A percentile compares a stretch with the other conserved stretches of the same genome.
Evolutionary conservation across 371 early-diverging fungal genomes (phyloP).

Genomic region (Dichotomocladium elegans): DNA sequence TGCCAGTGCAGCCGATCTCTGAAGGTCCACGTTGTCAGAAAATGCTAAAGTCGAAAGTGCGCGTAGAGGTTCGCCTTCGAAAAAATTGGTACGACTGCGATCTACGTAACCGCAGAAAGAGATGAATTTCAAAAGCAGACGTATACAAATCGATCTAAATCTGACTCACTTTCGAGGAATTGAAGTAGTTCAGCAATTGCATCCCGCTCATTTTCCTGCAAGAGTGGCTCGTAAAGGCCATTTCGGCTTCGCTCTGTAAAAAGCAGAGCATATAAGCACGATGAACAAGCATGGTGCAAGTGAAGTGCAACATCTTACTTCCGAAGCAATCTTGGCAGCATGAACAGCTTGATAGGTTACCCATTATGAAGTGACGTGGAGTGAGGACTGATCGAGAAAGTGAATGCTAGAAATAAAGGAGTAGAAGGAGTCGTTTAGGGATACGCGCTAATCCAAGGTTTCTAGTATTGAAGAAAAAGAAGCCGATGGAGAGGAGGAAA

Average conservation of each 20-base stretch:
- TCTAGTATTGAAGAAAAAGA: too few species aligned
- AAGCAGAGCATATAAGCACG: too few species aligned
- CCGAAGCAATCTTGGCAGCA: constrained; percentile 46
- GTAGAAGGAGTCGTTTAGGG: too few species aligned
- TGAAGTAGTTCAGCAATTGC: constrained; percentile 82
- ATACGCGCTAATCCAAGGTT: too few species aligned
- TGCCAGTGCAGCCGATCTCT: constrained; percentile 86
- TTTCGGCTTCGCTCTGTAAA: constrained; percentile 35
- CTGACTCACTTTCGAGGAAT: constrained; percentile 81
- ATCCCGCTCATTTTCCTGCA: constrained; percentile 82
- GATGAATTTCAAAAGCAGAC: neutral
- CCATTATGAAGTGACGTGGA: constrained; percentile 6
- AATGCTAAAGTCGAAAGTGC: constrained; percentile 82
- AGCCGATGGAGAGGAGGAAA: too few species aligned
- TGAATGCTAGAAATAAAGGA: neutral
- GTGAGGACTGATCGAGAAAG: neutral
- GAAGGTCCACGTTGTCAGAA: constrained; percentile 83
- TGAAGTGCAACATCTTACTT: constrained; percentile 30
- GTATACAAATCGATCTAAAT: constrained; percentile 7
- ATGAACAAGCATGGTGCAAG: neutral
- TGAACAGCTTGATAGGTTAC: constrained; percentile 16
- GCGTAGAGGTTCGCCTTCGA: constrained; percentile 81
- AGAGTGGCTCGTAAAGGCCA: constrained; percentile 76
- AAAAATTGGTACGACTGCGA: constrained; percentile 78
- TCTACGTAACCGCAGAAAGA: constrained; percentile 33